Percentiles rank a stretch among this genome's conserved stretches.
phyloP scores from a whole-genome alignment of 1,139 yeast species.

The Wickerhamomyces sp. region DNA sequence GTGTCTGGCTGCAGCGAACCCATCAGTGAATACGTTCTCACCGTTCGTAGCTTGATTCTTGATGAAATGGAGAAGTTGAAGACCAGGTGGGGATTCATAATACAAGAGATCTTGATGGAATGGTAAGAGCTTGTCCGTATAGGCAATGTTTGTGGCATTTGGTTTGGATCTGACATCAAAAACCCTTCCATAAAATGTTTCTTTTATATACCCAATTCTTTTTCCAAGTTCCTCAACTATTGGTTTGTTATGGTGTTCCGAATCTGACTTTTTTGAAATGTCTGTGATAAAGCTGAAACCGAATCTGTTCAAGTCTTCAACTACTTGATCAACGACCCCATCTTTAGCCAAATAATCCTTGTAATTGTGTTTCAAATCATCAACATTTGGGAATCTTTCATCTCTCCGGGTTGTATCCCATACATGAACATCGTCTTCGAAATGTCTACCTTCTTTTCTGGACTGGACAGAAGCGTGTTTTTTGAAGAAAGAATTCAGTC shows the following conservation, averaged over 20 bases:
- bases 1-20: slow-evolving; percentile 59
- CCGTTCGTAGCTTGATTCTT: slow-evolving; percentile 64
- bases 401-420: slow-evolving; percentile 32
- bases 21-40: slow-evolving; percentile 70
- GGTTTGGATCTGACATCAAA: slow-evolving; percentile 65
- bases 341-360: slow-evolving; percentile 39
- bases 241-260: slow-evolving; percentile 21
- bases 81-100: slow-evolving; percentile 82
- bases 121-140: slow-evolving; percentile 62
- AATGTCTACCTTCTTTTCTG: slow-evolving; percentile 28
- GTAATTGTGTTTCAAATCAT: slow-evolving; percentile 30
- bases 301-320: slow-evolving; percentile 45
- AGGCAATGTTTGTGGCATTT: slow-evolving; percentile 69
- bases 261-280: slow-evolving; percentile 36
- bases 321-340: slow-evolving; percentile 33
- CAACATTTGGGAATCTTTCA: slow-evolving; percentile 24
- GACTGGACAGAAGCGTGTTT: slow-evolving; percentile 35
- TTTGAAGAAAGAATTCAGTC: slow-evolving; percentile 39
- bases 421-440: slow-evolving; percentile 30
- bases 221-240: slow-evolving; percentile 45
- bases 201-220: slow-evolving; percentile 64
- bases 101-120: slow-evolving; percentile 78
- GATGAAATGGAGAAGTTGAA: slow-evolving; percentile 66
- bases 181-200: slow-evolving; percentile 69
- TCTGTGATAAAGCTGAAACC: slow-evolving; percentile 57